These are phyloP conservation scores for Capsicum rhomboideum DNA, from an alignment of 257 asterid species.

Conservation along the genomic window DNA sequence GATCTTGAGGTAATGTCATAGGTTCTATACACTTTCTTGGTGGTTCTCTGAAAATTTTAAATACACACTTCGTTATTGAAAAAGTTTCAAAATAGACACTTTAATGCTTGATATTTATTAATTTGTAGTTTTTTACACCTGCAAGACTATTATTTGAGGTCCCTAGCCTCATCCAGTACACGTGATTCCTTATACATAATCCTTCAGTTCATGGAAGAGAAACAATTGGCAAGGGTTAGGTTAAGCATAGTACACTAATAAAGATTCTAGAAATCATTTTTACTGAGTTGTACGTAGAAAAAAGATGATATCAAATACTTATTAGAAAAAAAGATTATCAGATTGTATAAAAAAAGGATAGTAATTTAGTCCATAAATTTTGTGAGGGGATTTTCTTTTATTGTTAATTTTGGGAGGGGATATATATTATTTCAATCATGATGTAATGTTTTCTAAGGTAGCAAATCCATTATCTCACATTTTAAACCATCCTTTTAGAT, in stretches of 20 bases:
- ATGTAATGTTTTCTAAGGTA: neutral
- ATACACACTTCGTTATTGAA: neutral
- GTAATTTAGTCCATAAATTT: neutral
- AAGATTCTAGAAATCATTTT: neutral
- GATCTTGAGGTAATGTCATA: slow-evolving; percentile 72
- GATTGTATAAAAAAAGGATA: neutral
- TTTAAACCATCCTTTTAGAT: neutral
- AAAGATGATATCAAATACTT: neutral
- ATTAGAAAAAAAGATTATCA: neutral
- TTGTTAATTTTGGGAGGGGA: neutral
- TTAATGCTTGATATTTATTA: neutral
- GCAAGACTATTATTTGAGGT: neutral
- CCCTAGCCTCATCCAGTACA: neutral
- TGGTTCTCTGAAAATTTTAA: neutral
- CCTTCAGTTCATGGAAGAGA: neutral
- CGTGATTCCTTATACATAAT: neutral
- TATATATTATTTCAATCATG: neutral
- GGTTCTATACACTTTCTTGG: neutral
- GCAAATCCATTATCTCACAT: neutral
- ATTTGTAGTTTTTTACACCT: neutral
- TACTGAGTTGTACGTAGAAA: neutral
- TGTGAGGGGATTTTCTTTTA: neutral
- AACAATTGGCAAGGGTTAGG: neutral
- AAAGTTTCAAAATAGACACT: neutral
- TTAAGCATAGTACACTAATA: too few relatives aligned